These are phyloP conservation scores for Blastocystis sp. DNA, from an alignment of 352 stramenopile species.

Conservation along the genomic window DNA sequence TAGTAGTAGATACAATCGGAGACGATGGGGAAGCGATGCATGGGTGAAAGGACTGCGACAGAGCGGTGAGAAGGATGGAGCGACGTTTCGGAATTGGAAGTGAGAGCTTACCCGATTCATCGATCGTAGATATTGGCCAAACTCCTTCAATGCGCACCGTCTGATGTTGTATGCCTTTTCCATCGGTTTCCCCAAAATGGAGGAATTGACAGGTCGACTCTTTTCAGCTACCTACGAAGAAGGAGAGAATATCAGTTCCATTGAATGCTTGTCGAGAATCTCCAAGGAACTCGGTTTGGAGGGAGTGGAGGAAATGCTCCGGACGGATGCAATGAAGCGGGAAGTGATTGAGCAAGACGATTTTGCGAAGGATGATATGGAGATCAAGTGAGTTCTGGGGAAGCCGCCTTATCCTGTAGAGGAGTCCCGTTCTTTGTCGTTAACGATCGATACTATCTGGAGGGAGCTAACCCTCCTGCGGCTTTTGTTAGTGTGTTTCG, in stretches of 20 bases:
- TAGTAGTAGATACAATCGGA: neutral
- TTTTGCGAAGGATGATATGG: constrained; percentile 16
- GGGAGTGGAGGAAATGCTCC: constrained; percentile 1
- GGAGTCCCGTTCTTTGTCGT: constrained; percentile 37
- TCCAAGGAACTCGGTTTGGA: neutral
- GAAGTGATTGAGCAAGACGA: constrained; percentile 34
- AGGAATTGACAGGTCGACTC: neutral
- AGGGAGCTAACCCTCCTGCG: constrained; percentile 37
- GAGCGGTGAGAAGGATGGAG: constrained; percentile 22
- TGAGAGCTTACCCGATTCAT: neutral
- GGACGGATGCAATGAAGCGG: neutral
- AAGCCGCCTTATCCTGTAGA: neutral
- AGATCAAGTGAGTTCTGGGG: neutral
- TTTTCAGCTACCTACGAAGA: constrained; percentile 8
- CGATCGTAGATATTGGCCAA: constrained; percentile 24
- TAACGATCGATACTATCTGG: constrained; percentile 14
- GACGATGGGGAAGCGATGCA: neutral
- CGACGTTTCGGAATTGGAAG: constrained; percentile 11
- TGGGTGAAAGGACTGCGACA: constrained; percentile 8
- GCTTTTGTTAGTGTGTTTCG: constrained; percentile 33
- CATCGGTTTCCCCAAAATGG: neutral
- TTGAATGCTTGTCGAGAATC: neutral
- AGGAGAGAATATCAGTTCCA: constrained; percentile 37
- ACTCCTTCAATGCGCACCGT: constrained; percentile 34
- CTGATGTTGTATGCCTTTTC: neutral